phyloP scores from a whole-genome alignment of 2,329 filamentous ascomycete genomes.

The Podosphaera fusca region DNA sequence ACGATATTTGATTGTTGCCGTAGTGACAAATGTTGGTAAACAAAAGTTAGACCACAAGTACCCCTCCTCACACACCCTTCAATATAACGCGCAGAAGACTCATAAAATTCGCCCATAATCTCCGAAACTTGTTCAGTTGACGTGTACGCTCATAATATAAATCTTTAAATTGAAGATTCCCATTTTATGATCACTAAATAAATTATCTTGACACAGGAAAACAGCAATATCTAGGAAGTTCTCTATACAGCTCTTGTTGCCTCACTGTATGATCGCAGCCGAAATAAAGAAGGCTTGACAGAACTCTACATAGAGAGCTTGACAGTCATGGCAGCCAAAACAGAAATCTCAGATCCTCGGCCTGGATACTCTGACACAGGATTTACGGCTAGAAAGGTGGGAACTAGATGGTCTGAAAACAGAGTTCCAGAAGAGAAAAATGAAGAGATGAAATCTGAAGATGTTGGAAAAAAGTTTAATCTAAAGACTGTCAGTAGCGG shows the following conservation, averaged over 20 bases:
- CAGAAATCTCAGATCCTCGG: background rate
- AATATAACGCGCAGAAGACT: too few relatives aligned
- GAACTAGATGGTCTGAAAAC: background rate
- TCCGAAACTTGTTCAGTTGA: too few relatives aligned
- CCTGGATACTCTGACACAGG: background rate
- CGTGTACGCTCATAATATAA: too few relatives aligned
- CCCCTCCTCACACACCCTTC: background rate
- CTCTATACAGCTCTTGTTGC: too few relatives aligned
- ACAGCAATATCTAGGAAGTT: too few relatives aligned
- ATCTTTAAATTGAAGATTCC: too few relatives aligned
- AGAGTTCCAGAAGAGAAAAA: background rate
- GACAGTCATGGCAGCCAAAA: background rate
- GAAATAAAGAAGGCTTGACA: too few relatives aligned
- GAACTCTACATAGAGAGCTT: background rate
- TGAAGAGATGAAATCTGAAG: background rate
- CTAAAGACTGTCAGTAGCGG: background rate
- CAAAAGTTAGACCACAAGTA: slow-evolving; percentile 2
- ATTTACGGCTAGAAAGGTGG: background rate
- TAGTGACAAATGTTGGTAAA: slow-evolving; percentile 3
- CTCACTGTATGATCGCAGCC: too few relatives aligned
- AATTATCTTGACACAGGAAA: too few relatives aligned
- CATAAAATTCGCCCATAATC: too few relatives aligned
- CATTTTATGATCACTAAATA: too few relatives aligned
- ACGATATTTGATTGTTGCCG: background rate
- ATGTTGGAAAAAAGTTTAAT: background rate